Evolutionary conservation across 495 filamentous ascomycete species (phyloP), one percentile per base, ranked within the genome.

Genomic region (Chaetomidium leptoderma): DNA sequence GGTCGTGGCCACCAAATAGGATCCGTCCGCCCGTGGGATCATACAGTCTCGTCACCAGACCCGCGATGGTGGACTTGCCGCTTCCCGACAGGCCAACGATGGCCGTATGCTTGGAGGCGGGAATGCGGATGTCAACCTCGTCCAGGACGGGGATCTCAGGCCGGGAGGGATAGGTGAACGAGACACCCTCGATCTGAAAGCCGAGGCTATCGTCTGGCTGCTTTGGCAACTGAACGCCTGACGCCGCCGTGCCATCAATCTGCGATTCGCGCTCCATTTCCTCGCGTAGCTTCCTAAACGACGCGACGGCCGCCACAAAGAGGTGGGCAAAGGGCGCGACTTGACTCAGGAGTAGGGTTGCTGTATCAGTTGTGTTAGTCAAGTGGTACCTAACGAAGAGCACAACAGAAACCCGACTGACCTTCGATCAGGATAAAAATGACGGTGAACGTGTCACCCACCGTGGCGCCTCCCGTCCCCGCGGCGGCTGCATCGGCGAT

Each of bases 31-130:
- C 61, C 2, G 64, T 70, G 2, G 77, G 69, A n/a, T 83, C 79
- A 55, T 82, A 81, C 45, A 58, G 19, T 24, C 56, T 8, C 3
- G 39, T 45, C 8, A 86, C 62, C 52, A 77, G 44, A 21, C 89
- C 89, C 24, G 96, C 86, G 17, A 97, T 87, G 5, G 92, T 97
- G 66, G 85, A 90, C 74, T 98, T 98, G 57, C 92, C 86, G 55
- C 88, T 65, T 0, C 67, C 67, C 0, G 65, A 67, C 0, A 67
- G 60, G 21, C 67, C 84, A 3, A 70, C 89, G 40, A 97, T 75
- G 17, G 92, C 90, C 26, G 89, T 90, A 53, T 87, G 88, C 47
- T 95, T 91, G 17, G 90, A 90, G 5, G 92, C 88, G 5, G 88
- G 86, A 56, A 97, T 85, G 2, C 76, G 58, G 11, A 98, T 76